These are phyloP conservation scores for Viola pubescens DNA, from an alignment of 441 rosid genomes.

Conservation along the genomic window DNA sequence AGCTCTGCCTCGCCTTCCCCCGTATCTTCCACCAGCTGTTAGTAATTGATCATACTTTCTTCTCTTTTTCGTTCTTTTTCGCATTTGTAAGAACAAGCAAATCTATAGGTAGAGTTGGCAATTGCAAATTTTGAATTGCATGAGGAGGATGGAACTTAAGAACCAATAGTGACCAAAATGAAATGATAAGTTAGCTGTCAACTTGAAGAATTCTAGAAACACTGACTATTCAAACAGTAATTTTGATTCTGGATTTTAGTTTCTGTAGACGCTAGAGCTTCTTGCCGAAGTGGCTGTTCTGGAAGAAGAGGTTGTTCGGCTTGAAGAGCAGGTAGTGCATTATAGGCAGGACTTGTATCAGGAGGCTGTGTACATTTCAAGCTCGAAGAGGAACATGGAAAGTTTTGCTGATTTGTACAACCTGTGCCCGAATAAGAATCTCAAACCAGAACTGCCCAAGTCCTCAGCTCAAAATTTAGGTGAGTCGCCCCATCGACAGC, in stretches of 20 bases:
- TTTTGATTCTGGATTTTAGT: conserved; percentile 20
- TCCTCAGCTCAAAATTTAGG: conserved; percentile 17
- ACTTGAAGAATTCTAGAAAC: not conserved
- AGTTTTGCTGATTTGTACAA: conserved; percentile 23
- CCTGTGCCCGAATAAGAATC: conserved; percentile 22
- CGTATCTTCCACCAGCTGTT: conserved; percentile 72
- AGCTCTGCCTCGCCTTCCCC: conserved; percentile 90
- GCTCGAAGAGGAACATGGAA: conserved; percentile 42
- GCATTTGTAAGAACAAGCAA: not conserved
- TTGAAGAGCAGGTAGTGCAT: conserved; percentile 73
- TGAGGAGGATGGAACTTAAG: not conserved
- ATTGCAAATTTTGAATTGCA: not conserved
- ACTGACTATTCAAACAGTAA: conserved; percentile 1
- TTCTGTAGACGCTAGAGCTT: conserved; percentile 65
- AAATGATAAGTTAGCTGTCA: conserved; percentile 1
- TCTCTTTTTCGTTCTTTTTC: not conserved
- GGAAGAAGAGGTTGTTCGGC: conserved; percentile 82
- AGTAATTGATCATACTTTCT: conserved; percentile 23
- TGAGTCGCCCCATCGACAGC: conserved; percentile 18
- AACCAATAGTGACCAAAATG: not conserved
- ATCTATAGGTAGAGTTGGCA: not conserved
- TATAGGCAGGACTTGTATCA: conserved; percentile 63
- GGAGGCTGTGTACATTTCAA: conserved; percentile 60
- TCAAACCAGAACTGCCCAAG: conserved; percentile 25
- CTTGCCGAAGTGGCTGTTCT: conserved; percentile 91